A percentile compares a stretch with the other conserved stretches of the same genome.
Evolutionary conservation across 2,329 filamentous ascomycete species (phyloP).

Genomic region (Colletotrichum orchidophilum): DNA sequence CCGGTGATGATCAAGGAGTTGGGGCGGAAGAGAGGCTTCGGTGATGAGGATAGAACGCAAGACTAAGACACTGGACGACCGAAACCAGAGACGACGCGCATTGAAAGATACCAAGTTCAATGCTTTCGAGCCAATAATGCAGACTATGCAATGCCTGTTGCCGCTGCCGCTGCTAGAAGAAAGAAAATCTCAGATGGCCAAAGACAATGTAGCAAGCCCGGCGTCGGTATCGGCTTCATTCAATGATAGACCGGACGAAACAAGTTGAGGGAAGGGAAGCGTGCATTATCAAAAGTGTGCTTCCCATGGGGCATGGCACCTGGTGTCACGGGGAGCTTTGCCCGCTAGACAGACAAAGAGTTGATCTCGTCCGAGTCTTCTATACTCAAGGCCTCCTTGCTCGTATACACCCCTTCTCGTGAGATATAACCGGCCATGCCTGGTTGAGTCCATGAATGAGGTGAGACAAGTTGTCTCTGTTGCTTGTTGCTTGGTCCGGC

Average conservation of each 20-base stretch:
- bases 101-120: constrained; percentile 1
- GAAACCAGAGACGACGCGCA: constrained; percentile 17
- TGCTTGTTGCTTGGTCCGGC: constrained; percentile 23
- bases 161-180: background rate
- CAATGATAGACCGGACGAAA: background rate
- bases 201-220: constrained; percentile 2
- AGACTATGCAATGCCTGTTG: background rate
- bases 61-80: background rate
- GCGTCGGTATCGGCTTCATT: constrained; percentile 12
- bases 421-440: constrained; percentile 5
- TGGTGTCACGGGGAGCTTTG: background rate
- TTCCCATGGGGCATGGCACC: background rate
- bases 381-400: background rate
- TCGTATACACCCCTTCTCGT: background rate
- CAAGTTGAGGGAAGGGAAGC: background rate
- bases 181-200: constrained; percentile 22
- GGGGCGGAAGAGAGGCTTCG: background rate
- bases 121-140: constrained; percentile 21
- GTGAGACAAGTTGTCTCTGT: constrained; percentile 24
- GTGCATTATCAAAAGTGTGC: background rate
- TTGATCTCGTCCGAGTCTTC: background rate
- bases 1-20: background rate
- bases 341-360: background rate
- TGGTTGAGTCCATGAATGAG: constrained; percentile 17
- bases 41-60: background rate